Base-by-base conservation (phyloP, 1,284 basidiomycete genomes). In the Anthracocystis setariae region DNA sequence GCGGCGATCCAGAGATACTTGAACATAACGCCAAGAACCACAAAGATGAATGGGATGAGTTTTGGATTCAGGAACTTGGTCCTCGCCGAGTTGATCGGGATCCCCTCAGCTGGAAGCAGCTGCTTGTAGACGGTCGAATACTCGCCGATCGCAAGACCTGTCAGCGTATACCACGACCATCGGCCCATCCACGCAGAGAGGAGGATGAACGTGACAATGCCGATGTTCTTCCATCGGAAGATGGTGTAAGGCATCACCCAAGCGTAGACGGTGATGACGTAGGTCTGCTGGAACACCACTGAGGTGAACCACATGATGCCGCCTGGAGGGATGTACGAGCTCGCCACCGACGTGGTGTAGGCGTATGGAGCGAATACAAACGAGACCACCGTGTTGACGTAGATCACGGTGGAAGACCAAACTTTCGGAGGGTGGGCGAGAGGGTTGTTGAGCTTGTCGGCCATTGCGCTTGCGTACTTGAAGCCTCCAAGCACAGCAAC, bases 111-210 rank as follows among this genome's bases (percentile, higher is more conserved):
- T 23, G 56, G 69, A 9, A 69, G 33, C 4, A 68, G 40, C 39
- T 58, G 64, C 25, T 32, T 50, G 66, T 78, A 76, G 24, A 65
- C 61, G 8, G 68, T 49, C 29, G 61, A 46, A 47, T 73, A 64
- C 47, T 78, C 76, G 50, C 74, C 72, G 17, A 78, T 57, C n/a
- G 54, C 51, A 15, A 78, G 64, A 48, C 74, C 76, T 12, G 76
- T 78, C 32, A 78, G 54, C 3, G 74, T 68, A 60, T 78, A 78
- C 74, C 74, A 78, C 24, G 68, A 73, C 68, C 67, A 78, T 21
- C 60, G 46, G 12, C 76, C 76, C 60, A 78, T 65, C 74, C 74
- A 76, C 21, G 51, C 73, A 33, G 72, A 62, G 25, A 69, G 46
- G 44, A 74, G 15, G 50, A 63, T 66, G 40, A 78, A 65, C 9